These are phyloP conservation scores for Suillus fuscotomentosus DNA, from an alignment of 768 basidiomycete species.

Conservation along the genomic window DNA sequence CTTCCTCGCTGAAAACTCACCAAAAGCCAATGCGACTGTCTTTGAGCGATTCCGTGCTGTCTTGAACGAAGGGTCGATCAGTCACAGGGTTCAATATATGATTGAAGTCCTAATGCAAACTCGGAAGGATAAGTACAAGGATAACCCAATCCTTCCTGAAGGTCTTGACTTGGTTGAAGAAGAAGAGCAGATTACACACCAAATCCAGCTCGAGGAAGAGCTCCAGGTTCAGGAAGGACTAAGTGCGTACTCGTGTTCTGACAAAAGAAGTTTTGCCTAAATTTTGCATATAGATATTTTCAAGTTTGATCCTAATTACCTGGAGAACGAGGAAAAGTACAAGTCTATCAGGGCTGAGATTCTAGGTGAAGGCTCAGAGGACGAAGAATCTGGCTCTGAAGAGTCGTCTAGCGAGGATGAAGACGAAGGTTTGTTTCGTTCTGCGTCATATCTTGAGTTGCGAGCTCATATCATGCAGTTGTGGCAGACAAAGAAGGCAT, in stretches of 20 bases:
- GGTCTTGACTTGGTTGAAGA: slow-evolving; percentile 96
- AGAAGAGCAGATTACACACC: slow-evolving; percentile 96
- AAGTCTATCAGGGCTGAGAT: slow-evolving; percentile 90
- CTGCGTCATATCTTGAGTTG: slow-evolving; percentile 27
- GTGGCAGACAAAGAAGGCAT: slow-evolving; percentile 86
- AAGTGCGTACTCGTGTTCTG: slow-evolving; percentile 45
- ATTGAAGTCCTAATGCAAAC: slow-evolving; percentile 99
- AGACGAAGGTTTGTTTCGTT: slow-evolving; percentile 36
- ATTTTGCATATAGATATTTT: slow-evolving; percentile 71
- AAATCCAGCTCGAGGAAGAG: slow-evolving; percentile 90
- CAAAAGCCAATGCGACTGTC: slow-evolving; percentile 92
- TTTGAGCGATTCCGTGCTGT: slow-evolving; percentile 97
- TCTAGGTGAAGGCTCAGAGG: slow-evolving; percentile 83
- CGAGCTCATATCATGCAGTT: slow-evolving; percentile 35
- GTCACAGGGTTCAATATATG: slow-evolving; percentile 98
- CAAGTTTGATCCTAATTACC: slow-evolving; percentile 86
- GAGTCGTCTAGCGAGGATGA: slow-evolving; percentile 67
- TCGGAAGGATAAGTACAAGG: slow-evolving; percentile 98
- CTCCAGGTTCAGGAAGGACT: slow-evolving; percentile 91
- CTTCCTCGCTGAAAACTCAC: slow-evolving; percentile 89
- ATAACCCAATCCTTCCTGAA: slow-evolving; percentile 92
- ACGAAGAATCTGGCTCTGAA: slow-evolving; percentile 61
- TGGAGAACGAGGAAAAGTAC: slow-evolving; percentile 94
- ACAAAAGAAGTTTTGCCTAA: slow-evolving; percentile 8
- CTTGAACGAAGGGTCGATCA: slow-evolving; percentile 91